These are phyloP conservation scores for Rubia occidens DNA, from an alignment of 305 asterid genomes.

Conservation along the genomic window DNA sequence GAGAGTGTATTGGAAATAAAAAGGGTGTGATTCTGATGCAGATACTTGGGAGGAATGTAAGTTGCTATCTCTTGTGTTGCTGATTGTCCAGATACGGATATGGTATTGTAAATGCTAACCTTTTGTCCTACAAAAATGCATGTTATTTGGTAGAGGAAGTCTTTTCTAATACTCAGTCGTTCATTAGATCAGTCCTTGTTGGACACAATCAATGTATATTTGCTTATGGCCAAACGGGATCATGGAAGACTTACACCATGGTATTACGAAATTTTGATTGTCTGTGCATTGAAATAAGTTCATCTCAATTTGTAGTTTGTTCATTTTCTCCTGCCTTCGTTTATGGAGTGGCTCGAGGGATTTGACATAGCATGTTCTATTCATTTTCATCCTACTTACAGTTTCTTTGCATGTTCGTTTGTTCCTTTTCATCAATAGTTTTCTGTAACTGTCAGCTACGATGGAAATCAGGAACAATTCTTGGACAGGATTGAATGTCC, in stretches of 20 bases:
- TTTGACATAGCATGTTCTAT: slow-evolving; percentile 39
- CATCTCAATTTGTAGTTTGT: slow-evolving; percentile 11
- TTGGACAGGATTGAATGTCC: slow-evolving; percentile 82
- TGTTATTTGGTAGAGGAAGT: slow-evolving; percentile 52
- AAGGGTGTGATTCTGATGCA: too few relatives aligned
- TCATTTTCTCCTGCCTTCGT: slow-evolving; percentile 18
- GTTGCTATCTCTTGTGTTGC: too few relatives aligned
- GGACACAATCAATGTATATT: slow-evolving; percentile 93
- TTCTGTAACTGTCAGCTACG: slow-evolving; percentile 53
- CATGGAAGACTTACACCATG: slow-evolving; percentile 94
- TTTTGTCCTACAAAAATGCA: too few relatives aligned
- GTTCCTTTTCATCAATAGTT: background rate
- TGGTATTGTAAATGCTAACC: background rate
- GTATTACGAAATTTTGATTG: slow-evolving; percentile 30
- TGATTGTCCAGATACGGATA: background rate
- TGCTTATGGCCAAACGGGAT: slow-evolving; percentile 96
- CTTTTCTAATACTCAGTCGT: slow-evolving; percentile 75
- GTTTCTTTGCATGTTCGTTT: slow-evolving; percentile 4
- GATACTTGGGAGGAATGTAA: too few relatives aligned
- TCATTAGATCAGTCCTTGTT: slow-evolving; percentile 91
- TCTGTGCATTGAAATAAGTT: background rate
- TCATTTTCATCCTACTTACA: slow-evolving; percentile 7
- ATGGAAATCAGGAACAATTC: slow-evolving; percentile 90
- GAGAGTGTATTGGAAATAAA: background rate
- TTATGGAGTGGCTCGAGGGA: slow-evolving; percentile 79